phyloP scores from a whole-genome alignment of 108 stramenopile genomes.

The Parmales sp. region DNA sequence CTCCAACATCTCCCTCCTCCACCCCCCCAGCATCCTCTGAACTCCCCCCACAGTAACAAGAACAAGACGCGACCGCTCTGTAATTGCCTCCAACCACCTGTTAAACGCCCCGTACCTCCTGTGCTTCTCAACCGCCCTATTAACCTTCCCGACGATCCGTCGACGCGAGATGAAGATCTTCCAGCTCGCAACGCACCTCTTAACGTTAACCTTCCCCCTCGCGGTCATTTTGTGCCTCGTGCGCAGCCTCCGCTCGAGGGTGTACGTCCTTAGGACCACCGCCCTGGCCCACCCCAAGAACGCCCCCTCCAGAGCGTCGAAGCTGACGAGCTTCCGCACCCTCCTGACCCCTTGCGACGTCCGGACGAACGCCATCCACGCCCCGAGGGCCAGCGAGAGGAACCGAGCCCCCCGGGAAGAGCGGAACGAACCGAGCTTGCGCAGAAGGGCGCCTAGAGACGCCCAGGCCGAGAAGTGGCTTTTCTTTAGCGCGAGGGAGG shows the following conservation, averaged over 20 bases:
- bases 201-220: background rate
- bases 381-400: background rate
- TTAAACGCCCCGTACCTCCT: background rate
- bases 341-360: background rate
- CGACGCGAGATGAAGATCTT: background rate
- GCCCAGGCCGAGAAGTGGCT: background rate
- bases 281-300: background rate
- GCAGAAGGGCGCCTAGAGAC: background rate
- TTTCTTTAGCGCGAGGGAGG: background rate
- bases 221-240: slow-evolving; percentile 5
- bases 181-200: background rate
- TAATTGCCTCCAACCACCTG: background rate
- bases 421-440: background rate
- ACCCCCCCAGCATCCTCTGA: no score
- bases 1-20: no score
- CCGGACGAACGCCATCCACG: slow-evolving; percentile 1
- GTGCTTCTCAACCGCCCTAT: background rate
- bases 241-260: background rate
- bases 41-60: no score
- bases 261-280: background rate
- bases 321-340: background rate
- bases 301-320: background rate
- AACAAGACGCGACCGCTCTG: no score
- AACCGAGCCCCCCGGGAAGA: background rate
- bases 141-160: background rate